Percentiles rank a stretch among this genome's conserved stretches.
Evolutionary conservation across 2,329 filamentous ascomycete species (phyloP).

Genomic region (Calonectria pteridis): DNA sequence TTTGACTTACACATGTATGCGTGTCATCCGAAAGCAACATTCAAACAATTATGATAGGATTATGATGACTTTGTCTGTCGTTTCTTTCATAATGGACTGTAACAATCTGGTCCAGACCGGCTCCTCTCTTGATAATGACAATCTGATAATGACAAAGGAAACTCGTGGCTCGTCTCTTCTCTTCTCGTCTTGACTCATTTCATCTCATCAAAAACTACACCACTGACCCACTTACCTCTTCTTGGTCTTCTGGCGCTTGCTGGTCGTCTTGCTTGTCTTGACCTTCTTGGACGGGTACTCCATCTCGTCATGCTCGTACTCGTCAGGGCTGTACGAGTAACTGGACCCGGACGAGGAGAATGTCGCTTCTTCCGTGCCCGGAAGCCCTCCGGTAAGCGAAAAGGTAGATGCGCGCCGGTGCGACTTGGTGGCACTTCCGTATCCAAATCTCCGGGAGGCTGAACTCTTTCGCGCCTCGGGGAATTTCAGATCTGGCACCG

Average conservation of each 20-base stretch:
- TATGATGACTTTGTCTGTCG: background rate
- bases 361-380: constrained; percentile 26
- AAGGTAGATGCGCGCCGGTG: constrained; percentile 48
- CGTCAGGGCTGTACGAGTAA: constrained; percentile 33
- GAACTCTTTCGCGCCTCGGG: constrained; percentile 54
- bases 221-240: constrained; percentile 24
- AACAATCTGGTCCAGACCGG: background rate
- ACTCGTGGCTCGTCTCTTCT: background rate
- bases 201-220: background rate
- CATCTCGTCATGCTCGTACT: constrained; percentile 47
- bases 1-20: background rate
- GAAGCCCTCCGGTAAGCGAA: constrained; percentile 36
- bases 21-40: background rate
- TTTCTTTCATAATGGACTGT: background rate
- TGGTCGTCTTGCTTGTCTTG: constrained; percentile 39
- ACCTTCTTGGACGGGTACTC: constrained; percentile 46
- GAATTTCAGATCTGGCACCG: constrained; percentile 53
- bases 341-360: constrained; percentile 34
- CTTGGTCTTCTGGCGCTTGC: constrained; percentile 43
- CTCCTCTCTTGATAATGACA: background rate
- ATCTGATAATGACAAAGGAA: background rate
- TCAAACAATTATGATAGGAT: background rate
- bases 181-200: background rate
- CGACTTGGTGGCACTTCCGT: constrained; percentile 45
- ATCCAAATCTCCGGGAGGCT: constrained; percentile 52